A percentile compares a stretch with the other conserved stretches of the same genome.
Conservation (phyloP, 2,329 filamentous ascomycete genomes). For the Colletotrichum sp. region DNA sequence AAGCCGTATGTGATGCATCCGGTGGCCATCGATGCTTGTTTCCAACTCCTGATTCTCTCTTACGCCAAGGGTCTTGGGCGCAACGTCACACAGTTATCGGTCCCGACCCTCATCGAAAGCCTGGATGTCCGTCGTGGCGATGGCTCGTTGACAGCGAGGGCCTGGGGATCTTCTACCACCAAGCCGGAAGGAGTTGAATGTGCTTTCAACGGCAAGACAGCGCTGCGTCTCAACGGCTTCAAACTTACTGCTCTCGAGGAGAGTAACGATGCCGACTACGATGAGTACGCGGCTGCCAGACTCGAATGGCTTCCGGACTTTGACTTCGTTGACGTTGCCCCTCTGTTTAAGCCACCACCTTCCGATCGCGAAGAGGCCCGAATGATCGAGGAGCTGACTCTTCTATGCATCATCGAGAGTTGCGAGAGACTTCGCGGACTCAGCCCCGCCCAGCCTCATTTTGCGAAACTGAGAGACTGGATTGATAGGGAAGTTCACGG, state of each 20-base stretch:
- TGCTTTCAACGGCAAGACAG: background rate
- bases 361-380: background rate
- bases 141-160: background rate
- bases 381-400: background rate
- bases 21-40: background rate
- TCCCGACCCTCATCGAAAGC: background rate
- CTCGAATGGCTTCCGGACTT: background rate
- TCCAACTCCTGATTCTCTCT: background rate
- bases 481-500: background rate
- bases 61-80: background rate
- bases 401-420: background rate
- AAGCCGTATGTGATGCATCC: slow-evolving; percentile 4
- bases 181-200: background rate
- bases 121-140: background rate
- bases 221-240: background rate
- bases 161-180: background rate
- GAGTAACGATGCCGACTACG: background rate
- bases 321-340: background rate
- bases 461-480: background rate
- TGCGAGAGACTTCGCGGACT: background rate
- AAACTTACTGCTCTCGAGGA: background rate
- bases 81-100: background rate
- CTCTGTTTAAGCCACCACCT: background rate
- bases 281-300: background rate
- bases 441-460: background rate